Evolutionary conservation across 192 early-diverging fungal species (phyloP).

Genomic region (Coemansia sp.): DNA sequence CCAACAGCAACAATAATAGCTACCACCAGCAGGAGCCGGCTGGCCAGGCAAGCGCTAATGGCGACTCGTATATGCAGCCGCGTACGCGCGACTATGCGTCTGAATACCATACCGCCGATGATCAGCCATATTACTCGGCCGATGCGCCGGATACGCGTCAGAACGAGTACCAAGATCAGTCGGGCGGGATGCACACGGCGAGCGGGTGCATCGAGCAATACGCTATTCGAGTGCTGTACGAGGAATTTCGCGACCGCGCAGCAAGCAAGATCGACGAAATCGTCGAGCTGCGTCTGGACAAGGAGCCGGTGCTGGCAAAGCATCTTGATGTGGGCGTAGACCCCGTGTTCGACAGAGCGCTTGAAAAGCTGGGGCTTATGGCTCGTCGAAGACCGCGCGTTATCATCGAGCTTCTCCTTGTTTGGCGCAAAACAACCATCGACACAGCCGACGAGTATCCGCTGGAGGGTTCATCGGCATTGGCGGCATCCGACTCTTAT

Average conservation of each 20-base stretch:
- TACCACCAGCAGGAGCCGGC: no score
- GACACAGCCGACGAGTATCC: constrained; percentile 38
- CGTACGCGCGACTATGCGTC: background rate
- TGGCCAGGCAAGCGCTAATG: no score
- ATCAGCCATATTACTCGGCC: no score
- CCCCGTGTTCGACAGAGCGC: constrained; percentile 73
- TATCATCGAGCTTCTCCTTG: constrained; percentile 75
- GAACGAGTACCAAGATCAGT: no score
- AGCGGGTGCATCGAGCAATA: constrained; percentile 40
- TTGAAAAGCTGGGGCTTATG: constrained; percentile 73
- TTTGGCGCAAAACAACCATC: constrained; percentile 72
- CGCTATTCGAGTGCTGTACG: constrained; percentile 45
- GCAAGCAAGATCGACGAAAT: constrained; percentile 39
- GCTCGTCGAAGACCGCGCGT: constrained; percentile 82
- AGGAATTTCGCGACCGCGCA: constrained; percentile 45
- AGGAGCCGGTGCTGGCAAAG: constrained; percentile 60
- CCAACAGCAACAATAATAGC: no score
- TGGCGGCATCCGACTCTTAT: no score
- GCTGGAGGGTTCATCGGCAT: constrained; percentile 10
- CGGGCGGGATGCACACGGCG: background rate
- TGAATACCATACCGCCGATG: background rate
- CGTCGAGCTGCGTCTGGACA: constrained; percentile 52
- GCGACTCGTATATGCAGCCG: no score
- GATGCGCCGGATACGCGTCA: no score
- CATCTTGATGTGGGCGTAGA: constrained; percentile 68